Base-by-base conservation (phyloP, 2,329 filamentous ascomycete genomes). In the Tolypocladium capitatum region DNA sequence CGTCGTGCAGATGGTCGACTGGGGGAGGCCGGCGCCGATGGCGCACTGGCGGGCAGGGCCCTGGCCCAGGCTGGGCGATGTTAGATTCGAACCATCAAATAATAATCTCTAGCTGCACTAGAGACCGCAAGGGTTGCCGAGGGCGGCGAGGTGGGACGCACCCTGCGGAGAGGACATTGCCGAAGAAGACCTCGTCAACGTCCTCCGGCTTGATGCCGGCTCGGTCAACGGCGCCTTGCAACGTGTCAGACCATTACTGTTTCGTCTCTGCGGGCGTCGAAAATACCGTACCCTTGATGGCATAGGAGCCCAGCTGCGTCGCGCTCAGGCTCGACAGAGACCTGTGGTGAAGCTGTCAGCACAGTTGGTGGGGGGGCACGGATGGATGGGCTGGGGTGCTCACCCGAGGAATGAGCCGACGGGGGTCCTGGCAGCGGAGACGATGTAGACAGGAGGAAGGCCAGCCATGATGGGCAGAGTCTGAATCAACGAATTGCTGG, bases 91-190 rank as follows among this genome's bases (percentile, higher is more conserved):
- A 9, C 3, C 4, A 13, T 13, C 38, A 13, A 30, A 9, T 24
- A 30, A 11, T 1, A 2, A 4, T 18, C 24, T 28, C 24, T 11
- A 27, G 16, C 28, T 18, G 24, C 5, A 28, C 8, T 4, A 7
- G 3, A 40, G 20, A 20, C 21, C n/a, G 36, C 3, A 5, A 34
- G 27, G 46, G 49, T 46, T 45, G 45, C 32, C 18, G 32, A 35
- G 46, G 49, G 47, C 45, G 44, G 32, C 20, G 32, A 35, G 32
- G 46, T 38, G 43, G 28, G 45, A 62, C 75, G 59, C 77, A 95
- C 90, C 91, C 90, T 66, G 91, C 92, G 51, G 90, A 94, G 60
- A 98, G 79, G 56, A 98, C 92, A 74, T 98, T 98, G 68, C 92
- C 92, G 64, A 96, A 94, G 75, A 92, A 94, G 63, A 98, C 88